Percentiles rank a stretch among this genome's conserved stretches.
Conservation (phyloP, 140 eudicot species). For the Stevia rebaudiana region DNA sequence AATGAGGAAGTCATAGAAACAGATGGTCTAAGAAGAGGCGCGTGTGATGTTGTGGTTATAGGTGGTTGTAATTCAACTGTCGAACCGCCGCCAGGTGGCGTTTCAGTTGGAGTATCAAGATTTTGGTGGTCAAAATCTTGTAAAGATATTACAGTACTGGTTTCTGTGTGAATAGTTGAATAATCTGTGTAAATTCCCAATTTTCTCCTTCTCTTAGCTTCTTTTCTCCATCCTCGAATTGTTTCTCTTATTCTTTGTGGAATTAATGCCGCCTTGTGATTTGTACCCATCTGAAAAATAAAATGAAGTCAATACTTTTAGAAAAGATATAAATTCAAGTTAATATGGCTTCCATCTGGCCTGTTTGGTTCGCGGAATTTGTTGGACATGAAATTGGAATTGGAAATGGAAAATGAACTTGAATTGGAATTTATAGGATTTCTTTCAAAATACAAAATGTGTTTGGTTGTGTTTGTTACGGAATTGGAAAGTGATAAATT, state of each 20-base stretch:
- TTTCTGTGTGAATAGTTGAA: conserved; percentile 71
- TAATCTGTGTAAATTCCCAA: conserved; percentile 50
- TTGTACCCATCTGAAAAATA: conserved; percentile 79
- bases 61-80: conserved; percentile 62
- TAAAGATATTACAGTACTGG: conserved; percentile 69
- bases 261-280: conserved; percentile 94
- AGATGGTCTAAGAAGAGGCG: conserved; percentile 65
- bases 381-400: too few relatives aligned
- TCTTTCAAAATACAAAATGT: too few relatives aligned
- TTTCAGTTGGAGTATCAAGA: conserved; percentile 38
- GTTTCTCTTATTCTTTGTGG: conserved; percentile 90
- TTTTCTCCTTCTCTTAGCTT: conserved; percentile 67
- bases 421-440: too few relatives aligned
- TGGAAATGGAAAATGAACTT: too few relatives aligned
- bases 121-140: conserved; percentile 59
- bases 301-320: neutral
- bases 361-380: too few relatives aligned
- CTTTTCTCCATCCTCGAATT: conserved; percentile 94
- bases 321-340: too few relatives aligned
- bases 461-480: too few relatives aligned
- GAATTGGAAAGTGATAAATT: too few relatives aligned
- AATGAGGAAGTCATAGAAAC: conserved; percentile 46
- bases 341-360: too few relatives aligned
- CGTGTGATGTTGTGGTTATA: conserved; percentile 23
- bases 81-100: conserved; percentile 18